Evolutionary conservation across 331 rosid species (phyloP).

Genomic region (Acacia pycnantha): DNA sequence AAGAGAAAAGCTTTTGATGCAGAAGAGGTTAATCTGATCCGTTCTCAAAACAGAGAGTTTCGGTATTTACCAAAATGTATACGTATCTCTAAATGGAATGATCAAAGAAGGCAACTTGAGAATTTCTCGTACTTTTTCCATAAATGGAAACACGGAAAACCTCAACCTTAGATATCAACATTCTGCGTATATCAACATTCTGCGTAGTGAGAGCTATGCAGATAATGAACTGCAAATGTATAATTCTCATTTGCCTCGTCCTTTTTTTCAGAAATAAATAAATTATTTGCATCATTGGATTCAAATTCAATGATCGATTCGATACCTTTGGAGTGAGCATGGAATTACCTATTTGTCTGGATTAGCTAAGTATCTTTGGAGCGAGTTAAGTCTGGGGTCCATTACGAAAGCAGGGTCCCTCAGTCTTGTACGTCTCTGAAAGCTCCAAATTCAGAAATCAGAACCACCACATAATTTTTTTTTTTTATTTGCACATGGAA

Average conservation of each 20-base stretch:
- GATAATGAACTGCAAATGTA: neutral
- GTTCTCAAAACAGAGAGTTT: neutral
- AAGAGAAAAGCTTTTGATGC: conserved; percentile 3
- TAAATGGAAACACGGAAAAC: neutral
- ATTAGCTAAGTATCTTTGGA: neutral
- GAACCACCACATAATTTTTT: neutral
- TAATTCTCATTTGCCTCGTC: neutral
- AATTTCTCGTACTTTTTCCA: too few species aligned
- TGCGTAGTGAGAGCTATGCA: neutral
- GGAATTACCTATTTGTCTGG: neutral
- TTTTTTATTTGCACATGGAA: neutral
- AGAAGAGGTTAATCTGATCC: neutral
- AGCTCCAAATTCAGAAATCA: neutral
- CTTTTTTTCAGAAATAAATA: neutral
- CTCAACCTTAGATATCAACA: neutral
- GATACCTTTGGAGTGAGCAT: neutral
- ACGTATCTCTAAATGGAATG: neutral
- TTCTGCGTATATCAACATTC: neutral
- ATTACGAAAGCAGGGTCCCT: neutral
- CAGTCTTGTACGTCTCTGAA: neutral
- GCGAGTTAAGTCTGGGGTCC: neutral
- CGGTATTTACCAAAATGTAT: neutral
- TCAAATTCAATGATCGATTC: conserved; percentile 9
- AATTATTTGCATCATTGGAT: conserved; percentile 12
- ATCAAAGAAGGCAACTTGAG: neutral